A percentile compares a stretch with the other conserved stretches of the same genome.
These are phyloP conservation scores for Vickermania spadyakhi DNA, from an alignment of 208 protist species.

Conservation along the genomic window DNA sequence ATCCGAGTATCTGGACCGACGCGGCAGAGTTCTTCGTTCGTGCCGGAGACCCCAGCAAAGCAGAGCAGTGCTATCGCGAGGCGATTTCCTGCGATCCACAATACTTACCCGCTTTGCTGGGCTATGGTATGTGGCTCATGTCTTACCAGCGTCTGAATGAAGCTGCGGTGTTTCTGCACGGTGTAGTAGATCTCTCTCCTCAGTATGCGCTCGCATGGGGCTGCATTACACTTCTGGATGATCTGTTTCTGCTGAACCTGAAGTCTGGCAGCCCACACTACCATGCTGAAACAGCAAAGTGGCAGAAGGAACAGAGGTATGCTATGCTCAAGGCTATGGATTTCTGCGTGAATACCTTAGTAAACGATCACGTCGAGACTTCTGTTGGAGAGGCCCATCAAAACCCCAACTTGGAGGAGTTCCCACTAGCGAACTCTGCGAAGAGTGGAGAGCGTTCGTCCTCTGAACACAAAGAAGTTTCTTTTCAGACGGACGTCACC, in stretches of 20 bases:
- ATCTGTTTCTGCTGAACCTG: constrained; percentile 35
- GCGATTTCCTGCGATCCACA: constrained; percentile 59
- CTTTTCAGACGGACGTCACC: not conserved
- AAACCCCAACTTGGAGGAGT: not conserved
- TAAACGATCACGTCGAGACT: not conserved
- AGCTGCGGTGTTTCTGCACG: constrained; percentile 83
- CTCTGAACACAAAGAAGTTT: no score
- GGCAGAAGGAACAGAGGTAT: constrained; percentile 42
- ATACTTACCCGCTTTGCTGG: constrained; percentile 46
- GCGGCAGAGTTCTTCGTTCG: constrained; percentile 72
- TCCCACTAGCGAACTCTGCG: not conserved
- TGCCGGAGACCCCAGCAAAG: constrained; percentile 55
- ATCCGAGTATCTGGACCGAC: constrained; percentile 53
- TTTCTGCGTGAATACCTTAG: not conserved
- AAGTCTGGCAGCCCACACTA: constrained; percentile 32
- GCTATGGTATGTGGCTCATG: constrained; percentile 78
- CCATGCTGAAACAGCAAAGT: constrained; percentile 27
- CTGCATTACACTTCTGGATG: constrained; percentile 51
- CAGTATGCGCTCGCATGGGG: constrained; percentile 49
- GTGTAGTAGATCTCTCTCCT: constrained; percentile 45
- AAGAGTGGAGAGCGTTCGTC: no score
- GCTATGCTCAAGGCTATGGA: constrained; percentile 40
- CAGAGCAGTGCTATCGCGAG: constrained; percentile 88
- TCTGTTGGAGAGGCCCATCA: not conserved
- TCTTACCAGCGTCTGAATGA: constrained; percentile 66